phyloP scores from a whole-genome alignment of 441 rosid species.

The Brassica balearica region DNA sequence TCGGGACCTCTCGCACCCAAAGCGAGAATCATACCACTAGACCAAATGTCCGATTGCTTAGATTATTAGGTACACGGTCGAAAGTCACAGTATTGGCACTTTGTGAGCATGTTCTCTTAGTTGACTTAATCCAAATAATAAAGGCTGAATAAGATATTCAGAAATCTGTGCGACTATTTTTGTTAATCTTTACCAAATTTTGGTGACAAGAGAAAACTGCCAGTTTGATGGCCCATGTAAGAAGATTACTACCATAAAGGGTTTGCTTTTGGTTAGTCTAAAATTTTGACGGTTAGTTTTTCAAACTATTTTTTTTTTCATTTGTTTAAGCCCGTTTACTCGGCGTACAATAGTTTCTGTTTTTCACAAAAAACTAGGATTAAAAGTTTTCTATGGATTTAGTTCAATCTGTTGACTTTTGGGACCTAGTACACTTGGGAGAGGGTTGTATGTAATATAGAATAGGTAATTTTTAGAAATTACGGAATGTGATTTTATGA shows the following conservation, averaged over 20 bases:
- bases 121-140: too few relatives aligned
- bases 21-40: constrained; percentile 96
- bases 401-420: background rate
- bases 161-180: too few relatives aligned
- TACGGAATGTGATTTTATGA: too few relatives aligned
- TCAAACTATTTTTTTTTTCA: background rate
- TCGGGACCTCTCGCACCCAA: constrained; percentile 91
- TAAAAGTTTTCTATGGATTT: background rate
- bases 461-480: background rate
- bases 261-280: too few relatives aligned
- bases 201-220: background rate
- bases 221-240: background rate
- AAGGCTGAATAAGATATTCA: background rate
- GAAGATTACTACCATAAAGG: background rate
- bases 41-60: constrained; percentile 43
- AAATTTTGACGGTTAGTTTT: too few relatives aligned
- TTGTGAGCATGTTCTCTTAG: too few relatives aligned
- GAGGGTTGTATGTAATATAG: background rate
- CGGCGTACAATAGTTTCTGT: background rate
- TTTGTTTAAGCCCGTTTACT: background rate
- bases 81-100: too few relatives aligned
- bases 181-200: background rate
- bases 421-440: background rate
- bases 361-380: background rate
- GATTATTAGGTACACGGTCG: background rate